Conservation (phyloP, 768 basidiomycete genomes). For the Agaricus subrufescens region DNA sequence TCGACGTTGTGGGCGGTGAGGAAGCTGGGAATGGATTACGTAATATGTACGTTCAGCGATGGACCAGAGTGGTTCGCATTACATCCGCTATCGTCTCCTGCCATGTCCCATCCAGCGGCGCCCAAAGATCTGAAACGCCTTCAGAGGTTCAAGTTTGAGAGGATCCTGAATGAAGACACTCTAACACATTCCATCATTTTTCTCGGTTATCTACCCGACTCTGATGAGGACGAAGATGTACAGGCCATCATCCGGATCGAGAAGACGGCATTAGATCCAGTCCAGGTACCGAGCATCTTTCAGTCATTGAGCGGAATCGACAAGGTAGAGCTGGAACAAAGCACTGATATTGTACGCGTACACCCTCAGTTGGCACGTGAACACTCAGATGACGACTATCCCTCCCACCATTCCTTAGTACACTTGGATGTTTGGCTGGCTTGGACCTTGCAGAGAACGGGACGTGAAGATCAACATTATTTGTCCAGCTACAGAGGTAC, state of each 20-base stretch:
- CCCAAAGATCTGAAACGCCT: conserved; percentile 32
- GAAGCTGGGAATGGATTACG: neutral
- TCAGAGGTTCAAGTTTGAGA: conserved; percentile 49
- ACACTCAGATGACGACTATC: neutral
- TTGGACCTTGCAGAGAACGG: conserved; percentile 36
- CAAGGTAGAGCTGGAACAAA: conserved; percentile 44
- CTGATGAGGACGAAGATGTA: conserved; percentile 17
- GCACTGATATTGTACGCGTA: conserved; percentile 62
- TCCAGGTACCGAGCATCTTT: conserved; percentile 33
- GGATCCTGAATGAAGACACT: conserved; percentile 59
- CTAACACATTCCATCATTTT: conserved; percentile 57
- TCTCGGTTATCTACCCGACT: conserved; percentile 57
- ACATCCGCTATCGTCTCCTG: neutral
- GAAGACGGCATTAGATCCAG: conserved; percentile 60
- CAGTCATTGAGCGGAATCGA: conserved; percentile 32
- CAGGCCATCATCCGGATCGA: conserved; percentile 74
- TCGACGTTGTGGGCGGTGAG: no score
- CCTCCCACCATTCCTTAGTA: conserved; percentile 45
- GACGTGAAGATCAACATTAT: conserved; percentile 86
- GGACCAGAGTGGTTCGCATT: neutral
- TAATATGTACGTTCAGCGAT: neutral
- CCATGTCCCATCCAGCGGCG: conserved; percentile 29
- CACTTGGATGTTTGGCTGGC: conserved; percentile 74
- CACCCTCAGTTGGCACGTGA: neutral
- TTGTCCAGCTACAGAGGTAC: conserved; percentile 84